Evolutionary conservation across 2,329 filamentous ascomycete genomes (phyloP).

Genomic region (Epichloe coenophiala): DNA sequence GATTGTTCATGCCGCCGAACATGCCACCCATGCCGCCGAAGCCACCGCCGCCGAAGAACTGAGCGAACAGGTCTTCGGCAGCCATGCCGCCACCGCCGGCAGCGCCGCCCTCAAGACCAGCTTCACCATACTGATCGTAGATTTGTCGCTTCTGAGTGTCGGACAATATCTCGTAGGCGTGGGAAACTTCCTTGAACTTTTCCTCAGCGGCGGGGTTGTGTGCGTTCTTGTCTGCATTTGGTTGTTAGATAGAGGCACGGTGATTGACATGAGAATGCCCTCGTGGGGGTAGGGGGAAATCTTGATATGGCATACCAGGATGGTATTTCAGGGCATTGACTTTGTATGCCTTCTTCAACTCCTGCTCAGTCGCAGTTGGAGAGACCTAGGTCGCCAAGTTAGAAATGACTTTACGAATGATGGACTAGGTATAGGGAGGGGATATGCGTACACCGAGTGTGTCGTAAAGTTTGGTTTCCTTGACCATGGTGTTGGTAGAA

Average conservation of each 20-base stretch:
- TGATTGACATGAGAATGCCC: neutral
- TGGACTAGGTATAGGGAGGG: neutral
- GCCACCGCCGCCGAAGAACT: constrained; percentile 84
- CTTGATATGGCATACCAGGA: constrained; percentile 48
- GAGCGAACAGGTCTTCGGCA: constrained; percentile 88
- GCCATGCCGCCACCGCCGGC: constrained; percentile 73
- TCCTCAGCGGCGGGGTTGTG: constrained; percentile 87
- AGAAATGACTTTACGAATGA: neutral
- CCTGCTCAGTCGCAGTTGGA: constrained; percentile 65
- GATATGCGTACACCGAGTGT: constrained; percentile 52
- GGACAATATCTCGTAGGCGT: constrained; percentile 89
- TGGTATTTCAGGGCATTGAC: constrained; percentile 72
- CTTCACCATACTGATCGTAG: constrained; percentile 97
- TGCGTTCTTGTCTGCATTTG: constrained; percentile 72
- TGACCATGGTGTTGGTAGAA: constrained; percentile 48
- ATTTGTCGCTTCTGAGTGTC: constrained; percentile 82
- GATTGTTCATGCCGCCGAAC: constrained; percentile 62
- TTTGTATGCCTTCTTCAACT: constrained; percentile 87
- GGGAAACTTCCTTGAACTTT: constrained; percentile 96
- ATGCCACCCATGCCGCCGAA: constrained; percentile 52
- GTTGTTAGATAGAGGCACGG: constrained; percentile 1
- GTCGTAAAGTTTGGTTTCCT: constrained; percentile 70
- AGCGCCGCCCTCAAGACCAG: constrained; percentile 80
- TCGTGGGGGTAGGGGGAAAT: constrained; percentile 7
- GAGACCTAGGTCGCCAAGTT: constrained; percentile 43